Base-by-base conservation (phyloP, 2,329 filamentous ascomycete species). In the Penicillium glabrum region DNA sequence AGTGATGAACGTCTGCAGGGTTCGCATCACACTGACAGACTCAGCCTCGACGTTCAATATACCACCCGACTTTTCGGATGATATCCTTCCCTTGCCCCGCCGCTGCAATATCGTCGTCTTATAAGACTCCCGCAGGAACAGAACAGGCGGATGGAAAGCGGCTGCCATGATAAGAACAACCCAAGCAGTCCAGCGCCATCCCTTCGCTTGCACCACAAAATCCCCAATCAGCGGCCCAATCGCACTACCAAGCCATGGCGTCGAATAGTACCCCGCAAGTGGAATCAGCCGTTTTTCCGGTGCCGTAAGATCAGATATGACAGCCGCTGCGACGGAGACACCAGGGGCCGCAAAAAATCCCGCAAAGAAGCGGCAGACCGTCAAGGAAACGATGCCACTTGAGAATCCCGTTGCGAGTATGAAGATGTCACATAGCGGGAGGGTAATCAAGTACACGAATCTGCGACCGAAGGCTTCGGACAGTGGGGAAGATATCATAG, bases 131-230 rank as follows among this genome's bases (percentile, higher is more conserved):
- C 83, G 76, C 56, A 46, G 58, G 53, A 52, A 90, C 78, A 75
- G 87, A 84, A 64, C 89, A 60, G 6, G 88, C 55, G 58, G 52
- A 67, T 88, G 83, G 48, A 88, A 75, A 27, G 75, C 63, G 61
- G 88, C 84, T 54, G 86, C 83, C 24, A 80, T 57, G 58, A 84
- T 85, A 31, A 88, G 86, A 80, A 90, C 86, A 62, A 89, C 73
- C 69, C 88, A 90, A 75, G 87, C 82, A 5, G 87, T 89, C 88
- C 88, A 91, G 60, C 88, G 83, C 88, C 88, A 91, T 58, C 86
- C 86, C 29, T 84, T 74, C 7, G 83, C 84, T 23, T 84, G 75
- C 2, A 75, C 79, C 47, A 88, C 88, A 75, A 86, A 90, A 19
- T 87, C 87, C 50, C 88, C 88, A 49, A 89, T 82, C 46, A 89